Evolutionary conservation across 768 basidiomycete genomes (phyloP).

Genomic region (Postia placenta): DNA sequence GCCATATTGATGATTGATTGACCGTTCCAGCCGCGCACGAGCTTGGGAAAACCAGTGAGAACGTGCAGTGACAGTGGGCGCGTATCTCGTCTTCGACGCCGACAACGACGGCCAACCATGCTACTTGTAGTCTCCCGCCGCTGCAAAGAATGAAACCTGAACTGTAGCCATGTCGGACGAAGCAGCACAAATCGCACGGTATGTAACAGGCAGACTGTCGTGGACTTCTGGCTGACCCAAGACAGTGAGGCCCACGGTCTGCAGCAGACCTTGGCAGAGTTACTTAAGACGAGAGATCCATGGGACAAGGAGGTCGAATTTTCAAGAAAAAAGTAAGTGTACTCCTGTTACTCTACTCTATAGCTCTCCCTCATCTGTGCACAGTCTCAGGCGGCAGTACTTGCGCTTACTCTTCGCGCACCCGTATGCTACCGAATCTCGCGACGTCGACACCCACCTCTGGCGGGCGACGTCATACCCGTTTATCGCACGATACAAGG

Average conservation of each 20-base stretch:
- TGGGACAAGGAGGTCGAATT: conserved; percentile 87
- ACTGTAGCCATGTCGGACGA: conserved; percentile 32
- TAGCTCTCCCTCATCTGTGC: not conserved
- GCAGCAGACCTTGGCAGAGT: conserved; percentile 68
- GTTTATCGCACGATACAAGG: conserved; percentile 80
- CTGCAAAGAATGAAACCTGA: not conserved
- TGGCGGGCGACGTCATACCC: conserved; percentile 93
- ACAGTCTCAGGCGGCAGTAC: conserved; percentile 65
- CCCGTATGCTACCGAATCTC: conserved; percentile 66
- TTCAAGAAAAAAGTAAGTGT: conserved; percentile 74
- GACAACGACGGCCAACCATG: not conserved
- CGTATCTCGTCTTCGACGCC: not conserved
- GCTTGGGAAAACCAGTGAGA: not conserved
- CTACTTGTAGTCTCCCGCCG: not conserved
- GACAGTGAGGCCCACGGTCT: conserved; percentile 73
- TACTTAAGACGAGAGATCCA: conserved; percentile 67
- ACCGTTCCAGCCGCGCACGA: not conserved
- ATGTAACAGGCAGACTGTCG: conserved; percentile 2
- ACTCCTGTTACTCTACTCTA: not conserved
- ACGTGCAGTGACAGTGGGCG: not conserved
- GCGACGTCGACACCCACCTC: conserved; percentile 75
- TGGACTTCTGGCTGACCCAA: conserved; percentile 9
- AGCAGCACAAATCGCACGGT: conserved; percentile 33
- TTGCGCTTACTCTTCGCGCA: conserved; percentile 62
- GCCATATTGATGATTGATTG: no score